A percentile compares a stretch with the other conserved stretches of the same genome.
phyloP scores from a whole-genome alignment of 1,284 basidiomycete species.

The Ceratobasidium sp. region DNA sequence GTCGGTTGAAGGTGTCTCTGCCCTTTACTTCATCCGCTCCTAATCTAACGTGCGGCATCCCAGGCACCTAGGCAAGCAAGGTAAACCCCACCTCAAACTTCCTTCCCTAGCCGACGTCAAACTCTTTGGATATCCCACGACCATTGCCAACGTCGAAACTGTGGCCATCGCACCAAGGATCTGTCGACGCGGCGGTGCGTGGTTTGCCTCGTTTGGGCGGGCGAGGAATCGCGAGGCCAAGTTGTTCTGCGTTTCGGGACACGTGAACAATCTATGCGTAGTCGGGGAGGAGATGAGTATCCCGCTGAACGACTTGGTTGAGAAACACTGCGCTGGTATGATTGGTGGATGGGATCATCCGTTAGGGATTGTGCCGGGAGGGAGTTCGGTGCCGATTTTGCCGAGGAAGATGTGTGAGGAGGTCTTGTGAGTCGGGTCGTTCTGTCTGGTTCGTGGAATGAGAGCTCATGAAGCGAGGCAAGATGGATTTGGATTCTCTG shows the following conservation, averaged over 20 bases:
- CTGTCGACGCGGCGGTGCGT: conserved; percentile 88
- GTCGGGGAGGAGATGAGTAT: conserved; percentile 98
- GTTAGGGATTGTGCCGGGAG: conserved; percentile 94
- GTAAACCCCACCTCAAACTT: conserved; percentile 98
- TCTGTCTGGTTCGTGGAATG: conserved; percentile 18
- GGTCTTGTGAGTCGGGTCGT: conserved; percentile 74
- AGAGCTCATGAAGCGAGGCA: conserved; percentile 52
- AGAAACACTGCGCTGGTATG: conserved; percentile 97
- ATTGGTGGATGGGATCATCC: conserved; percentile 98
- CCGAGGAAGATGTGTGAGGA: conserved; percentile 85
- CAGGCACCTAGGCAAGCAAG: conserved; percentile 80
- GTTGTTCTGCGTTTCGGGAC: conserved; percentile 63
- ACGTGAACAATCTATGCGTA: conserved; percentile 98
- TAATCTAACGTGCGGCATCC: background rate
- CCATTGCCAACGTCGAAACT: conserved; percentile 98
- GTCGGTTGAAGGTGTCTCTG: conserved; percentile 76
- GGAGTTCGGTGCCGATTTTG: conserved; percentile 94
- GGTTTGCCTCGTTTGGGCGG: conserved; percentile 95
- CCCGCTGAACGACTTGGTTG: conserved; percentile 91
- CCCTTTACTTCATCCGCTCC: background rate
- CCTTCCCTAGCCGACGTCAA: conserved; percentile 99
- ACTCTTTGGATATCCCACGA: conserved; percentile 95
- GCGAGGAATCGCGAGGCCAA: conserved; percentile 97
- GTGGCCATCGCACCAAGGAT: conserved; percentile 98
- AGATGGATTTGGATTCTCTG: conserved; percentile 98